These are phyloP conservation scores for Phoma sp. DNA, from an alignment of 2,329 filamentous ascomycete species.

Conservation along the genomic window DNA sequence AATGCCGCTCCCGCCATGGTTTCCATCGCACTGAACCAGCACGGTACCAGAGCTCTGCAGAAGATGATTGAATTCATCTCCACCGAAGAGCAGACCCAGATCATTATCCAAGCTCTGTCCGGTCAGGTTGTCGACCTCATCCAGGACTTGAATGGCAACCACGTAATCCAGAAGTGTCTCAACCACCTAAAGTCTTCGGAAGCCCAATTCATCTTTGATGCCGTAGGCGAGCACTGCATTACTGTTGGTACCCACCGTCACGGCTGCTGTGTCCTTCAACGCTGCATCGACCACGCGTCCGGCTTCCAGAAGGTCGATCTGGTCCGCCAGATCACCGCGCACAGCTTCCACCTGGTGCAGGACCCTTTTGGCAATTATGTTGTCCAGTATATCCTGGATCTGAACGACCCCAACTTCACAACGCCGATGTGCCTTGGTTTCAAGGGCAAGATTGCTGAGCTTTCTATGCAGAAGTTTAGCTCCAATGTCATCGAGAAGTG, in stretches of 20 bases:
- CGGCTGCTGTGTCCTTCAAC: conserved; percentile 96
- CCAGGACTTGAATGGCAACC: conserved; percentile 97
- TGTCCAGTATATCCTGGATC: conserved; percentile 95
- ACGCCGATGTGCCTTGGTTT: conserved; percentile 87
- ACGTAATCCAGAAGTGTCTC: conserved; percentile 98
- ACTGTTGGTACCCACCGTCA: conserved; percentile 96
- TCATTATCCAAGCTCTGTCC: conserved; percentile 85
- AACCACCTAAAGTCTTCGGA: conserved; percentile 88
- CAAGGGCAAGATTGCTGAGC: conserved; percentile 71
- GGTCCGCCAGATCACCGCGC: conserved; percentile 83
- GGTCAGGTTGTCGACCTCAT: conserved; percentile 91
- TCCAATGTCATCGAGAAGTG: conserved; percentile 98
- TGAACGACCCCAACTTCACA: conserved; percentile 87
- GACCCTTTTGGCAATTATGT: conserved; percentile 99
- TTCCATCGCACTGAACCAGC: conserved; percentile 93
- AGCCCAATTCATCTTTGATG: conserved; percentile 96
- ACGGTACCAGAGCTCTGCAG: conserved; percentile 93
- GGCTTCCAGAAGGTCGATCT: conserved; percentile 87
- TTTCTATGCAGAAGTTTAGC: conserved; percentile 97
- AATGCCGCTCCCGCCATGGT: conserved; percentile 89
- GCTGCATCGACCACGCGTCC: conserved; percentile 96
- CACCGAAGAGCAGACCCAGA: conserved; percentile 71
- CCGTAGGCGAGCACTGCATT: conserved; percentile 85
- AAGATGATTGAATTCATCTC: conserved; percentile 99
- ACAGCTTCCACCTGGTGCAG: conserved; percentile 89